phyloP scores from a whole-genome alignment of 2,329 filamentous ascomycete species.

The Neospermospora avenae region DNA sequence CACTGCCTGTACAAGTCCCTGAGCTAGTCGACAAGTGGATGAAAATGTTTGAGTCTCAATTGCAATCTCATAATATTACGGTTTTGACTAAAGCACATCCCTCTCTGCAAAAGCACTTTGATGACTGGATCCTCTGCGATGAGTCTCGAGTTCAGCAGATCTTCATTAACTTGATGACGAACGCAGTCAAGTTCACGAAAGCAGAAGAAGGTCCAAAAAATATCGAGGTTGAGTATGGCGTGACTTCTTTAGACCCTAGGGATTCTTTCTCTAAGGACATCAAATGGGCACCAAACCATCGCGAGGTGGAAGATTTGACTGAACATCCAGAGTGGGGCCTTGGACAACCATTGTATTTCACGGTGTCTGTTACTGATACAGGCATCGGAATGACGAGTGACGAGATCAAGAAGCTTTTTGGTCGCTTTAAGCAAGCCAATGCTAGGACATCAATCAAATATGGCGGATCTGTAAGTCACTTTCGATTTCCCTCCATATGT shows the following conservation, averaged over 20 bases:
- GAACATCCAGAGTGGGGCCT: slow-evolving; percentile 33
- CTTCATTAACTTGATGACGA: slow-evolving; percentile 76
- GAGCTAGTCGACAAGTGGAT: slow-evolving; percentile 62
- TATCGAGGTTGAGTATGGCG: slow-evolving; percentile 42
- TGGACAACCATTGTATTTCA: slow-evolving; percentile 58
- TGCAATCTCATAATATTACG: slow-evolving; percentile 65
- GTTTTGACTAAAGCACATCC: slow-evolving; percentile 62
- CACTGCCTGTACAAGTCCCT: slow-evolving; percentile 61
- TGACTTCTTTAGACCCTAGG: slow-evolving; percentile 17
- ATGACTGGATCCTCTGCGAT: slow-evolving; percentile 68
- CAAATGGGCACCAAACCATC: slow-evolving; percentile 24
- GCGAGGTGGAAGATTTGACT: slow-evolving; percentile 18
- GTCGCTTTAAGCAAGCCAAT: slow-evolving; percentile 78
- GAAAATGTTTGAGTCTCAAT: slow-evolving; percentile 76
- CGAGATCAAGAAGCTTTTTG: slow-evolving; percentile 72
- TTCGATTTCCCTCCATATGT: neutral
- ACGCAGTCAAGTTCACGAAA: slow-evolving; percentile 80
- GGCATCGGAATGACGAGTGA: slow-evolving; percentile 68
- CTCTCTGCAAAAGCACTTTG: slow-evolving; percentile 53
- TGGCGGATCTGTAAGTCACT: slow-evolving; percentile 55
- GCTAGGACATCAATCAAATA: slow-evolving; percentile 70
- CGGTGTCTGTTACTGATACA: slow-evolving; percentile 73
- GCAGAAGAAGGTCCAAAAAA: slow-evolving; percentile 56
- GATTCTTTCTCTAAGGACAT: slow-evolving; percentile 18
- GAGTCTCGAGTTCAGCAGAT: slow-evolving; percentile 75